Base-by-base conservation (phyloP, 192 early-diverging fungal species). In the Coemansia sp. region DNA sequence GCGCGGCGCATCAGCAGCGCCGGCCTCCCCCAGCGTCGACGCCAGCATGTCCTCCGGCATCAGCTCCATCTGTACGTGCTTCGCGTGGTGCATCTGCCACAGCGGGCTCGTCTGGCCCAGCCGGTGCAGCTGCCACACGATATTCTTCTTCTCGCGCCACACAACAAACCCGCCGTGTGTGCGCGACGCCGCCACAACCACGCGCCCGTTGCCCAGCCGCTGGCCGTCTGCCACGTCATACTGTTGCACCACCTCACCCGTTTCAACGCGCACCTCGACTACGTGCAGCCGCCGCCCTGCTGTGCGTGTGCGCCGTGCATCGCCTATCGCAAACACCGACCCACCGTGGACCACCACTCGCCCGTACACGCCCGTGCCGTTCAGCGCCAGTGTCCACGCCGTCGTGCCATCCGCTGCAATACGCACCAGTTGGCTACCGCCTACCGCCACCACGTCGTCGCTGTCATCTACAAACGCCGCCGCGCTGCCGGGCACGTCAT, bases 71-170 rank as follows among this genome's bases (percentile, higher is more conserved):
- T 74, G 65, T 23, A 71, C 62, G 18, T 77, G 8, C 71, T 81
- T 73, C 4, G 73, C 60, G 47, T 76, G 77, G 64, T 60, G 67
- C 16, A 68, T 30, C 64, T 76, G 72, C 72, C 81, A 76, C 67
- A 69, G 49, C 5, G 77, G 70, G 38, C 59, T 21, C 1, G 44
- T 53, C 65, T 69, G 25, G 24, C 71, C 69, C 54, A 79, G 60
- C 16, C 71, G 64, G 56, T 78, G 70, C 25, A 80, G 30, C 50
- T 59, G 57, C 73, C 73, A 78, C 14, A 83, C 69, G 31, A 84
- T 73, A 65, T 74, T 70, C 5, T 76, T 59, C 27, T 70, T 44
- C 18, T 84, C 84, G 28, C 76, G 75, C 84, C 84, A 85, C 22
- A 85, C 57, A 25, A 85, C 22, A 44, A 81, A 73, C 47, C 58